Percentiles rank a stretch among this genome's conserved stretches.
phyloP scores from a whole-genome alignment of 768 basidiomycete species.

The Austroboletus eburneus region DNA sequence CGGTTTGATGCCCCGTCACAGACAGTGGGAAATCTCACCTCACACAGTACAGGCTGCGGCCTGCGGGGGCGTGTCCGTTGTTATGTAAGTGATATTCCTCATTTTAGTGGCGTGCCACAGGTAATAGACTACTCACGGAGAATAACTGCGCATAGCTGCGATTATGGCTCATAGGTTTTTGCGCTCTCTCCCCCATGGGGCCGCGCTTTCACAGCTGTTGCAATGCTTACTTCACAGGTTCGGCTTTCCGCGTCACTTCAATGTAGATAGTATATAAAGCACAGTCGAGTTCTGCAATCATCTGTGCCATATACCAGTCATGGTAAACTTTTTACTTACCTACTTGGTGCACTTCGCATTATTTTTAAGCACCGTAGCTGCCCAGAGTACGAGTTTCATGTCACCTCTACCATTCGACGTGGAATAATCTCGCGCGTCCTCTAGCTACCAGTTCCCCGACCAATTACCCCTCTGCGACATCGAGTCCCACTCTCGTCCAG shows the following conservation, averaged over 20 bases:
- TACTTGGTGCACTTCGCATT: neutral
- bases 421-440: neutral
- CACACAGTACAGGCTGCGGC: too few species aligned
- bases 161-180: neutral
- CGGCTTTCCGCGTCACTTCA: neutral
- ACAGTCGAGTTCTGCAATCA: neutral
- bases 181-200: neutral
- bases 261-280: neutral
- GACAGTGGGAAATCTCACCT: too few species aligned
- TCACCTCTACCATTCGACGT: neutral
- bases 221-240: neutral
- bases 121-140: neutral
- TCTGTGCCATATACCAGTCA: neutral
- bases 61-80: neutral
- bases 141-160: neutral
- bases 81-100: too few species aligned
- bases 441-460: conserved; percentile 5
- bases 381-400: conserved; percentile 3
- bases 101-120: neutral
- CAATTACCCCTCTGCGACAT: conserved; percentile 1
- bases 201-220: conserved; percentile 2
- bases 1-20: too few species aligned
- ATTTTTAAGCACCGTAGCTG: neutral
- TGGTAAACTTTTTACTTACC: neutral
- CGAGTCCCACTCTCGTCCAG: conserved; percentile 9